Evolutionary conservation across 352 stramenopile genomes (phyloP), one percentile per base, ranked within the genome.

Genomic region (Globisporangium megalacanthum): DNA sequence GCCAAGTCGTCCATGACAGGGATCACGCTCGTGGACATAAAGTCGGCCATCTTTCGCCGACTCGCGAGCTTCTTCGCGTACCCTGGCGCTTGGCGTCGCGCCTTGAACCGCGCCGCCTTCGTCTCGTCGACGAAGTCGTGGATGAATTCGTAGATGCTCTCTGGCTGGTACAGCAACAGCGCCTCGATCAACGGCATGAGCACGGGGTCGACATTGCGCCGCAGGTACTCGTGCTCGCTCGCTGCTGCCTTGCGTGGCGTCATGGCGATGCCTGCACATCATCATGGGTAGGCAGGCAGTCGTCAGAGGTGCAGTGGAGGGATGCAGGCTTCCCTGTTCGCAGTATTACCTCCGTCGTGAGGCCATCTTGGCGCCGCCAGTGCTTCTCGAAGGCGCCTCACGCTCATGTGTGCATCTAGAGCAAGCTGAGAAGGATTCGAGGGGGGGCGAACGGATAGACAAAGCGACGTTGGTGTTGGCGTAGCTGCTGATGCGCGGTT

Each of bases 1-100:
- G 83, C 81, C 5, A 94, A 68, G 54, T 92, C 81, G 54, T 94
- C 81, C 79, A 94, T 94, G 36, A 94, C 70, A 22, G 83, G 83
- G 42, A 94, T 88, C 33, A 92, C 81, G 37, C 72, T 91, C 47
- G 79, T 88, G 17, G 81, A 85, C 81, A 94, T 92, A 59, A 89
- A 93, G 39, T 90, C 77, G 31, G 83, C 79, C 83, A 92, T 94
- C 48, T 85, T 86, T 13, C 70, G 72, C 11, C 79, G 83, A 36
- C 77, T 86, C 4, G 79, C 74, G 15, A 90, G 73, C 54, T 87
- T 89, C 49, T 78, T 88, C 13, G 79, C 79, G 39, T 88, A 86
- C 48, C 75, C 68, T 15, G 75, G 70, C 11, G 56, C 58, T 9
- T 63, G 53, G 0, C 42, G 15, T 3, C 41, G 25, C 19, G 67